Percentiles rank a stretch among this genome's conserved stretches.
phyloP scores from a whole-genome alignment of 805 yeast species.

The Osmozyma mogii region DNA sequence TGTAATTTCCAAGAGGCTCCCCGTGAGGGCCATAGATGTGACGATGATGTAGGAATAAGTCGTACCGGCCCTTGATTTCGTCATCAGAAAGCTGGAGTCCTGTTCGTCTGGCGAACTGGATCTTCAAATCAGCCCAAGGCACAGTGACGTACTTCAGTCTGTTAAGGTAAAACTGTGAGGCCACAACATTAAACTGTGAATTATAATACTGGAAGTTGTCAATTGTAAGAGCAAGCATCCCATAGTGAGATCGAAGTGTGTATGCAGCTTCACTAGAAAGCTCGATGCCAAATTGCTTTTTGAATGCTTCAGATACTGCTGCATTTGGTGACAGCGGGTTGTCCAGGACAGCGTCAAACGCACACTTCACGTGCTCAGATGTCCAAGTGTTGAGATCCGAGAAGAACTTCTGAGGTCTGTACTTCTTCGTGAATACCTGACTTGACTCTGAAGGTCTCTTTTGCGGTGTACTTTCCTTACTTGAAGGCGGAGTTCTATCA shows the following conservation, averaged over 20 bases:
- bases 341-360: slow-evolving; percentile 5
- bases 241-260: slow-evolving; percentile 12
- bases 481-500: too few relatives aligned
- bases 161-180: slow-evolving; percentile 4
- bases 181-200: slow-evolving; percentile 9
- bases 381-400: slow-evolving; percentile 8
- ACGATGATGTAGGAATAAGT: slow-evolving; percentile 9
- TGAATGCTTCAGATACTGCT: slow-evolving; percentile 7
- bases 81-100: slow-evolving; percentile 7
- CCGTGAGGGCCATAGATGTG: slow-evolving; percentile 9
- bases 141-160: slow-evolving; percentile 5
- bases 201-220: slow-evolving; percentile 7
- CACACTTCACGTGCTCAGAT: slow-evolving; percentile 7
- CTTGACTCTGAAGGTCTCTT: too few relatives aligned
- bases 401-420: background rate
- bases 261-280: slow-evolving; percentile 8
- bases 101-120: slow-evolving; percentile 5
- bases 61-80: slow-evolving; percentile 11
- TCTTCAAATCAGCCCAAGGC: slow-evolving; percentile 11
- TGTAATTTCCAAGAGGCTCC: slow-evolving; percentile 10
- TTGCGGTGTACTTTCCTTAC: too few relatives aligned
- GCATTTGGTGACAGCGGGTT: slow-evolving; percentile 1
- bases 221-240: slow-evolving; percentile 4
- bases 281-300: slow-evolving; percentile 2
- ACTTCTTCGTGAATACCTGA: background rate